Base-by-base conservation (phyloP, 805 yeast genomes). In the Candida incommunis region DNA sequence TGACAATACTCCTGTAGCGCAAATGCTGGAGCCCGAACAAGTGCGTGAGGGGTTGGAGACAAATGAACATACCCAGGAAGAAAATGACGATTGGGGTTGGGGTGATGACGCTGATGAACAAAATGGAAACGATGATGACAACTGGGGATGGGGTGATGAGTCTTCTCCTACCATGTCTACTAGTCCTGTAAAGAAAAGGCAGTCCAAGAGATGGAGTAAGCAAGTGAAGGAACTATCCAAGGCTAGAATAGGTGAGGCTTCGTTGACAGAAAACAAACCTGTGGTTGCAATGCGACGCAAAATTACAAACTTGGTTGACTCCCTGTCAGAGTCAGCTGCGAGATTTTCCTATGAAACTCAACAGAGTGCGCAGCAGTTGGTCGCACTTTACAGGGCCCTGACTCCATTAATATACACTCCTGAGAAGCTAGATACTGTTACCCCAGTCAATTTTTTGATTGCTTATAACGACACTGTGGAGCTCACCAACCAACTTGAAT, bases 351-450 rank as follows among this genome's bases (percentile, higher is more conserved):
- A 31, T 18, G 37, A 31, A 18, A 31, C 37, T 16, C 37, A 31
- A 31, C 37, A 31, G 18, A 31, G 37, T n/a, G 11, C 37, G 9
- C 20, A 13, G 13, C 37, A 31, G 18, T 11, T 54, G 16, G 41
- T 54, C n/a, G 46, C 53, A 4, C 45, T 56, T 1, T 56, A 44
- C 43, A 47, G 55, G 2, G 56, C 57, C 15, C 47, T 56, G 3
- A 43, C 50, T 7, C 52, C 54, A 2, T 5, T 45, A 4, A 40
- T 46, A 1, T 56, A 56, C 37, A 22, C 46, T 13, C 31, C 47
- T 5, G 16, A n/a, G 18, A 31, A 16, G 20, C 37, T 31, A 11
- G 37, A 18, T 4, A n/a, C 9, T 7, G 27, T 9, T 9, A n/a
- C 18, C 18, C 37, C 13, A 31, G 7, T 9, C 18, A 9, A n/a